phyloP scores from a whole-genome alignment of 495 filamentous ascomycete genomes.

The Aspergillus wentii region DNA sequence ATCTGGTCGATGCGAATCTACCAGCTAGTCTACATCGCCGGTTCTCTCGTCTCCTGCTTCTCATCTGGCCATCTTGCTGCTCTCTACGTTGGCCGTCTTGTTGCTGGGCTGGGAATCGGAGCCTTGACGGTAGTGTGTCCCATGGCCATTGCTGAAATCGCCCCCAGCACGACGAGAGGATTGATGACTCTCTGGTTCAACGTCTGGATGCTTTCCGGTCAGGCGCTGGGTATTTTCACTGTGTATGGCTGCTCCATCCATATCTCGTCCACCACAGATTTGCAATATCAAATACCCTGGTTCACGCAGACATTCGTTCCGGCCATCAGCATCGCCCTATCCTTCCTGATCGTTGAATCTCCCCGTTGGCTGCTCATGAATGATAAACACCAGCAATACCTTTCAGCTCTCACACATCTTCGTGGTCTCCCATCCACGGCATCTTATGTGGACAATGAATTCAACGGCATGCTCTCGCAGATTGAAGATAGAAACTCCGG shows the following conservation, averaged over 20 bases:
- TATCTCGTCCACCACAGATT: constrained; percentile 11
- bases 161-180: constrained; percentile 8
- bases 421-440: constrained; percentile 53
- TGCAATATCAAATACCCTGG: no score
- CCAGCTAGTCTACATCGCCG: constrained; percentile 11
- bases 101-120: constrained; percentile 15
- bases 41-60: constrained; percentile 5
- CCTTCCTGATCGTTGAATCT: constrained; percentile 62
- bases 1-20: constrained; percentile 13
- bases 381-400: constrained; percentile 50
- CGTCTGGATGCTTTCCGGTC: constrained; percentile 7
- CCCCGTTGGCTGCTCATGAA: constrained; percentile 65
- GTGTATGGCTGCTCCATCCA: constrained; percentile 7
- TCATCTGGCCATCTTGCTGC: constrained; percentile 1
- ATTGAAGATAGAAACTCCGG: constrained; percentile 39
- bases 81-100: constrained; percentile 11
- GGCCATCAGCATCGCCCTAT: constrained; percentile 51
- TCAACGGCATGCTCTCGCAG: constrained; percentile 38
- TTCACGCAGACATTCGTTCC: neutral
- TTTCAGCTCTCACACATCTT: constrained; percentile 47
- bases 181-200: constrained; percentile 12
- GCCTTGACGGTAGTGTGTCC: constrained; percentile 8
- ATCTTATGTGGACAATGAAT: constrained; percentile 48
- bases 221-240: constrained; percentile 1
- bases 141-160: constrained; percentile 13